A percentile compares a stretch with the other conserved stretches of the same genome.
phyloP scores from a whole-genome alignment of 148 eudicot genomes.

The Vaccinium vitisidaea region DNA sequence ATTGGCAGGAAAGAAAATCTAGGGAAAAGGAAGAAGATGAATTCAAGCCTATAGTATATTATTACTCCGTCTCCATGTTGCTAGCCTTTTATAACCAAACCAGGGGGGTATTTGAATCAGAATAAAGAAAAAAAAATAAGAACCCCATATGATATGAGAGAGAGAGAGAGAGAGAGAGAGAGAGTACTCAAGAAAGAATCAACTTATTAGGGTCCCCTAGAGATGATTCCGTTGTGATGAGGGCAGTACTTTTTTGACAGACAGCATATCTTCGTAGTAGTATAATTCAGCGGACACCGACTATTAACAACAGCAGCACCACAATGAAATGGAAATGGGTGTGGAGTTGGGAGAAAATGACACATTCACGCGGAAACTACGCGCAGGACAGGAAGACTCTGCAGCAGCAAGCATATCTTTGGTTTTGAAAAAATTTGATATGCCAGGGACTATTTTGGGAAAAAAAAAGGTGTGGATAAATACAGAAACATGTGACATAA shows the following conservation, averaged over 20 bases:
- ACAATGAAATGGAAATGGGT: background rate
- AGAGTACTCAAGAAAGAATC: background rate
- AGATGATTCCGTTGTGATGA: background rate
- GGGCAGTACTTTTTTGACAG: background rate
- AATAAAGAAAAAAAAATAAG: background rate
- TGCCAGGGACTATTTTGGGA: too few relatives aligned
- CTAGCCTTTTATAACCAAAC: background rate
- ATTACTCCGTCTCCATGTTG: background rate
- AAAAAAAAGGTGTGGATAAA: background rate
- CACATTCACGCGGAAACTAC: background rate
- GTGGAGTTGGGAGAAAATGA: background rate
- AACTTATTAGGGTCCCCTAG: background rate
- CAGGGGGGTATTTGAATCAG: background rate
- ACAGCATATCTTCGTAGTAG: background rate
- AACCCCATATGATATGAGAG: background rate
- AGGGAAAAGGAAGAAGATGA: background rate
- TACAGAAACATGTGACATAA: constrained; percentile 14
- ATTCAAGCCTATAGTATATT: background rate
- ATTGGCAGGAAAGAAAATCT: constrained; percentile 3
- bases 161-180: background rate
- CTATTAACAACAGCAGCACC: too few relatives aligned
- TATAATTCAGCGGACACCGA: background rate
- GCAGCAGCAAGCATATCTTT: background rate
- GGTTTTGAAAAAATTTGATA: background rate
- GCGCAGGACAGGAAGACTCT: background rate